A percentile compares a stretch with the other conserved stretches of the same genome.
Conservation (phyloP, 192 early-diverging fungal species). For the Spizellomyces sp. region DNA sequence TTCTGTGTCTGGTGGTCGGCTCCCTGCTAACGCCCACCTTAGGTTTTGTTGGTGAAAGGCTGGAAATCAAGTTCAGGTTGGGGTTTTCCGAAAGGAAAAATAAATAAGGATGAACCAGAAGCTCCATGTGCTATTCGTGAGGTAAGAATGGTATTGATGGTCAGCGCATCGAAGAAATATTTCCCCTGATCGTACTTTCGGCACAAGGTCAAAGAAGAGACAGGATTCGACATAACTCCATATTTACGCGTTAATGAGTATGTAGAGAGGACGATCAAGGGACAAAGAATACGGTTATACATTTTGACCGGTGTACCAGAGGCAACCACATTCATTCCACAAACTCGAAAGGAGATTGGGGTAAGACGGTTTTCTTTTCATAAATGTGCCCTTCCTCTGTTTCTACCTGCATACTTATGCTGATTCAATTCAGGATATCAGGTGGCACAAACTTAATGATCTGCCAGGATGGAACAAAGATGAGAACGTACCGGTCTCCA, state of each 20-base stretch:
- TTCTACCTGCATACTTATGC: too few relatives aligned
- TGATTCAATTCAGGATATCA: constrained; percentile 39
- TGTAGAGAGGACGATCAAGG: constrained; percentile 86
- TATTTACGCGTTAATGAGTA: constrained; percentile 70
- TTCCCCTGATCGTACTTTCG: background rate
- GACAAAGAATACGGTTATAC: constrained; percentile 89
- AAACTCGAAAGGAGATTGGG: constrained; percentile 94
- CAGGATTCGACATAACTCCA: constrained; percentile 84
- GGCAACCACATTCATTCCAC: constrained; percentile 75
- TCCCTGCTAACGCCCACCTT: background rate
- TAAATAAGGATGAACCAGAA: constrained; percentile 95
- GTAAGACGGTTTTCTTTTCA: constrained; percentile 42
- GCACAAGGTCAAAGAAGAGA: constrained; percentile 84
- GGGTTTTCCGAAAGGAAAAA: constrained; percentile 99
- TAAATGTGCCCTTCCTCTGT: background rate
- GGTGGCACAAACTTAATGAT: constrained; percentile 47
- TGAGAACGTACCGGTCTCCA: background rate
- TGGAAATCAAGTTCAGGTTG: constrained; percentile 88
- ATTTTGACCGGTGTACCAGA: constrained; percentile 88
- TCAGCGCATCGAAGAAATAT: background rate
- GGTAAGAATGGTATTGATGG: constrained; percentile 45
- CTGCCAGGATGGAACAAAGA: constrained; percentile 47
- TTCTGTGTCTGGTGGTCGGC: constrained; percentile 2
- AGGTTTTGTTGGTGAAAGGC: constrained; percentile 85
- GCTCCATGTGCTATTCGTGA: constrained; percentile 88